phyloP scores from a whole-genome alignment of 176 grass and related monocot species.

The Elaeis guineensis region DNA sequence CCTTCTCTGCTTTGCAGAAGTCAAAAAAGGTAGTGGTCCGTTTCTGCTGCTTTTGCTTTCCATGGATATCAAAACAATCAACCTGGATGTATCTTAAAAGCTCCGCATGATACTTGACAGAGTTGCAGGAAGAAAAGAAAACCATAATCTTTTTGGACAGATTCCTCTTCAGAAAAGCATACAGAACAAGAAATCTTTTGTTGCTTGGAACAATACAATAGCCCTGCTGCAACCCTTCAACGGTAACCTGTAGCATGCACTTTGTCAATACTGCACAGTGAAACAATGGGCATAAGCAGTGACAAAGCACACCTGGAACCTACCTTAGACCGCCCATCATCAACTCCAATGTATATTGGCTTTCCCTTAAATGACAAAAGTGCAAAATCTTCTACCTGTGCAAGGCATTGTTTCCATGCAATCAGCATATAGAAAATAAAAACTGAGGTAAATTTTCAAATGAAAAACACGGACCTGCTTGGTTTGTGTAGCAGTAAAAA shows the following conservation, averaged over 20 bases:
- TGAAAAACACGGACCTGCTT: constrained; percentile 50
- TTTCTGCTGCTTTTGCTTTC: constrained; percentile 98
- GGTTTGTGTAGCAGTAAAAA: constrained; percentile 94
- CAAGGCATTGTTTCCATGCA: neutral
- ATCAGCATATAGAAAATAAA: neutral
- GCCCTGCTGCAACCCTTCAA: constrained; percentile 89
- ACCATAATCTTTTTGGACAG: constrained; percentile 88
- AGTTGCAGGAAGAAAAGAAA: constrained; percentile 98
- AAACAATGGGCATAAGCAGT: too few species aligned
- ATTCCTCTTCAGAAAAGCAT: constrained; percentile 91
- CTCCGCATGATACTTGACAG: constrained; percentile 83
- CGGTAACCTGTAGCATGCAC: constrained; percentile 51
- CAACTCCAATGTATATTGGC: constrained; percentile 79
- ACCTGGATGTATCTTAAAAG: constrained; percentile 79
- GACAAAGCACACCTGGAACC: constrained; percentile 16
- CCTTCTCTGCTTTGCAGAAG: constrained; percentile 90
- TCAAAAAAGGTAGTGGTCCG: constrained; percentile 83
- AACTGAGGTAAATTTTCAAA: constrained; percentile 2
- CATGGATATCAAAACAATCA: constrained; percentile 85
- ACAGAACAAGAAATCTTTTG: constrained; percentile 75
- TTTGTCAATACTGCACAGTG: constrained; percentile 14
- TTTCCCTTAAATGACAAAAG: constrained; percentile 87
- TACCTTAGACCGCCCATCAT: constrained; percentile 76
- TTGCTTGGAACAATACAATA: constrained; percentile 83
- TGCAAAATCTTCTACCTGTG: constrained; percentile 85